Evolutionary conservation across 768 basidiomycete species (phyloP).

Genomic region (Boletus bicolor): DNA sequence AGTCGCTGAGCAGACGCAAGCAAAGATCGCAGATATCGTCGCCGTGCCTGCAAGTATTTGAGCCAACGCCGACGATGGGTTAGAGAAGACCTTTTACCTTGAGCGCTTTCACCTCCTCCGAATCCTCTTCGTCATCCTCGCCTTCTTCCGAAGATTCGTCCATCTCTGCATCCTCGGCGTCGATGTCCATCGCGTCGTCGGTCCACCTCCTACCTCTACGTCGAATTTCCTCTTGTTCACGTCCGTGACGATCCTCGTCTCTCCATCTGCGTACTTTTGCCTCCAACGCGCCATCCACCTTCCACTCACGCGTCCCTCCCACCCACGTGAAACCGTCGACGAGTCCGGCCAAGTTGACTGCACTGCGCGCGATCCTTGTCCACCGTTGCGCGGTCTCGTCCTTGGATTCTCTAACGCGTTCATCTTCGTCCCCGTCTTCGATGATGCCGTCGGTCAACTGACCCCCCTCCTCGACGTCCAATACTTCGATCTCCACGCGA

Average conservation of each 20-base stretch:
- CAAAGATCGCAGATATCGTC: slow-evolving; percentile 70
- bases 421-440: slow-evolving; percentile 69
- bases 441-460: slow-evolving; percentile 75
- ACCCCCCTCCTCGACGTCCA: slow-evolving; percentile 56
- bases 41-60: slow-evolving; percentile 52
- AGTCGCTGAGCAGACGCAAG: slow-evolving; percentile 45
- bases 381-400: slow-evolving; percentile 57
- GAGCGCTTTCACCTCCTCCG: slow-evolving; percentile 71
- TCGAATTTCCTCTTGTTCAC: slow-evolving; percentile 65
- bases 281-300: slow-evolving; percentile 58
- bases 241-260: slow-evolving; percentile 64
- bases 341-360: slow-evolving; percentile 58
- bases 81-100: slow-evolving; percentile 50
- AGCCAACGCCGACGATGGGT: slow-evolving; percentile 7
- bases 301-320: slow-evolving; percentile 58
- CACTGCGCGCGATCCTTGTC: slow-evolving; percentile 71
- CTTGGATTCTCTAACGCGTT: slow-evolving; percentile 22
- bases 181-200: slow-evolving; percentile 72
- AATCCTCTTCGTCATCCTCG: slow-evolving; percentile 64
- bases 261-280: slow-evolving; percentile 70
- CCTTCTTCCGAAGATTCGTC: slow-evolving; percentile 43
- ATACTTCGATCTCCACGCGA: slow-evolving; percentile 72
- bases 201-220: slow-evolving; percentile 58
- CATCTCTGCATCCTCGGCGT: slow-evolving; percentile 49
- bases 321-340: slow-evolving; percentile 78